Percentiles rank a stretch among this genome's conserved stretches.
Conservation (phyloP, 371 early-diverging fungal genomes). For the Circinella minor region DNA sequence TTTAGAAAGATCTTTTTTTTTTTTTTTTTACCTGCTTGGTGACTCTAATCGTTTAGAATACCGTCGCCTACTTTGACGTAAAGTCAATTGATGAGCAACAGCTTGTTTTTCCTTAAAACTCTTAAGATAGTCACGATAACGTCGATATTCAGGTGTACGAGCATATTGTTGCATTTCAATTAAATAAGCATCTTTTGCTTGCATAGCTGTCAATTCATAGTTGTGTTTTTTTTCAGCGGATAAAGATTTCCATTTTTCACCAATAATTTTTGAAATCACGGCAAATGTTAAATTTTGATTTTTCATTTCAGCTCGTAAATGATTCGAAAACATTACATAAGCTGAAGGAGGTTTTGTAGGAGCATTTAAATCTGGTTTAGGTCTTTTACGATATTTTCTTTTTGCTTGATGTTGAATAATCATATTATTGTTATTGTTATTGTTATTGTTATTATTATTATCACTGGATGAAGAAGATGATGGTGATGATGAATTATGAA, state of each 20-base stretch:
- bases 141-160: constrained; percentile 37
- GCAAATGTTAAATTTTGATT: constrained; percentile 50
- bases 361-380: constrained; percentile 57
- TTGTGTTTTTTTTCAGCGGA: constrained; percentile 34
- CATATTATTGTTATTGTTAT: constrained; percentile 14
- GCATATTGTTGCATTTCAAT: constrained; percentile 42
- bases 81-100: constrained; percentile 5
- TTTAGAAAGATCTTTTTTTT: no score
- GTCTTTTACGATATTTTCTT: constrained; percentile 56
- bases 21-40: constrained; percentile 13
- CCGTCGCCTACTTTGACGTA: constrained; percentile 1
- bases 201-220: constrained; percentile 45
- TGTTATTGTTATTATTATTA: background rate
- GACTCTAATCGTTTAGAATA: constrained; percentile 1
- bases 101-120: constrained; percentile 17
- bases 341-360: constrained; percentile 61
- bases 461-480: background rate
- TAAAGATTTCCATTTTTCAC: constrained; percentile 55
- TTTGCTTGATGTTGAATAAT: constrained; percentile 23
- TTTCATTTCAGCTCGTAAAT: constrained; percentile 52
- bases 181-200: constrained; percentile 44
- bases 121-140: constrained; percentile 15
- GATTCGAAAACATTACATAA: constrained; percentile 60
- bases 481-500: background rate
- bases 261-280: constrained; percentile 55